Evolutionary conservation across 345 rosid species (phyloP).

Genomic region (Brassica nigra): DNA sequence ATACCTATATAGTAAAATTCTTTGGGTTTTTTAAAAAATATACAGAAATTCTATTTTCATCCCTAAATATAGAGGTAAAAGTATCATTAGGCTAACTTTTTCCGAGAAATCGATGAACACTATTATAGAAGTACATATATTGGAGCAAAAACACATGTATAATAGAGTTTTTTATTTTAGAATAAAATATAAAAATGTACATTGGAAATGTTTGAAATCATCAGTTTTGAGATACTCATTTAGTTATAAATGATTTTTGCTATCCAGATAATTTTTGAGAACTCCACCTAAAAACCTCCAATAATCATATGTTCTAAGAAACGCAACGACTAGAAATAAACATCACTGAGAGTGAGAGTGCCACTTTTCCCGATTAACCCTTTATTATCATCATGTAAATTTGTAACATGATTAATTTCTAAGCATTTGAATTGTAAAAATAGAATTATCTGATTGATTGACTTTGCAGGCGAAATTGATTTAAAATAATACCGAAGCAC

Average conservation of each 20-base stretch:
- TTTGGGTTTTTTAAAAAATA: no score
- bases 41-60: neutral
- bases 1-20: no score
- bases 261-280: neutral
- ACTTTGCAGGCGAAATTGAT: neutral
- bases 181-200: no score
- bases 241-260: neutral
- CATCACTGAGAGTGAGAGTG: neutral
- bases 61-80: no score
- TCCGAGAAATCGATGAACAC: neutral
- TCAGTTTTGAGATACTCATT: neutral
- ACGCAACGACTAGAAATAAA: neutral
- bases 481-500: conserved; percentile 11
- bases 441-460: neutral
- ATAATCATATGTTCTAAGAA: neutral
- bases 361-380: neutral
- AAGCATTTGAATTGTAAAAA: neutral
- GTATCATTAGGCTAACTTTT: no score
- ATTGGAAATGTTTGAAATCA: neutral
- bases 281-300: neutral
- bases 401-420: neutral
- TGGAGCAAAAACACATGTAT: no score
- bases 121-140: no score
- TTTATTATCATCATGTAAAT: neutral
- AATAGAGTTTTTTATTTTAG: neutral